Evolutionary conservation across 108 stramenopile genomes (phyloP).

Genomic region (Asterionellopsis glacialis): DNA sequence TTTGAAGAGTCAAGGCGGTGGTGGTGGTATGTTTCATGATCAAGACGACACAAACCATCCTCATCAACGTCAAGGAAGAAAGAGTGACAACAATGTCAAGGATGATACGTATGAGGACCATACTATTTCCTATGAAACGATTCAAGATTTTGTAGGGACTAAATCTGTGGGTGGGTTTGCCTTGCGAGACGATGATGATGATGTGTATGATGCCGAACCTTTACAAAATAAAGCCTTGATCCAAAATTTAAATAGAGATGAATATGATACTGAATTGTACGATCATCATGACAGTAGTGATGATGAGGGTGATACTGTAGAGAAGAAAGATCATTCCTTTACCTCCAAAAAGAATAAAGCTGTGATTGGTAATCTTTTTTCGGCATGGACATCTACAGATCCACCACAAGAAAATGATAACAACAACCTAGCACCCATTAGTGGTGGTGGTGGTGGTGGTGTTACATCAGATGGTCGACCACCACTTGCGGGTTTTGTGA

Average conservation of each 20-base stretch:
- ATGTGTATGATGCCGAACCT: slow-evolving; percentile 58
- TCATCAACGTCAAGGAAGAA: not conserved
- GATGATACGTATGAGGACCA: slow-evolving; percentile 44
- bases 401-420: not conserved
- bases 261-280: slow-evolving; percentile 42
- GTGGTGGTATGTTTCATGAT: too few relatives aligned
- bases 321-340: not conserved
- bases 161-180: slow-evolving; percentile 75
- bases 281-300: slow-evolving; percentile 35
- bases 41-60: not conserved
- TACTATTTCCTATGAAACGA: slow-evolving; percentile 43
- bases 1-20: slow-evolving; percentile 1
- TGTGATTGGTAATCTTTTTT: too few relatives aligned
- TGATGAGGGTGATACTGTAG: too few relatives aligned
- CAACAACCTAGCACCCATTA: not conserved
- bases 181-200: slow-evolving; percentile 80
- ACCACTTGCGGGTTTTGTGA: slow-evolving; percentile 41
- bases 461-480: slow-evolving; percentile 33
- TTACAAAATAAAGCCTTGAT: slow-evolving; percentile 2
- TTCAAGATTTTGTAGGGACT: slow-evolving; percentile 71
- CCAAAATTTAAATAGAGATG: slow-evolving; percentile 19
- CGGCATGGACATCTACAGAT: too few relatives aligned
- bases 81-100: not conserved
- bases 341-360: too few relatives aligned
- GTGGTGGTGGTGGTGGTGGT: not conserved